Evolutionary conservation across 2,329 filamentous ascomycete genomes (phyloP), one percentile per base, ranked within the genome.

Genomic region (Xylaria polymorpha): DNA sequence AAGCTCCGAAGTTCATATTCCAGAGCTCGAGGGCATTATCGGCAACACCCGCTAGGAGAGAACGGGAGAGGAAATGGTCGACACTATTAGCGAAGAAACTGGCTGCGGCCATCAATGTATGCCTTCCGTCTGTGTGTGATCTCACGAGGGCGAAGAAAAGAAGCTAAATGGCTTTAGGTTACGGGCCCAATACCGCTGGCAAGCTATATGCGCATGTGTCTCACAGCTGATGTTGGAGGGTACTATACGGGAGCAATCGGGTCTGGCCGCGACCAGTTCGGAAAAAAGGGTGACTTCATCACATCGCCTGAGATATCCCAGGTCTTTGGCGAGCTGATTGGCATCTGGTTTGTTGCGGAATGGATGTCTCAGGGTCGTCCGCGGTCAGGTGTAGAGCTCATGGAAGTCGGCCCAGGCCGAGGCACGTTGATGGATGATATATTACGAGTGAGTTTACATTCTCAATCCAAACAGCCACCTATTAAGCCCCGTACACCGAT

Each of bases 341-440:
- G 94, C 4, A 88, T 99, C 74, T 99, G 96, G 96, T 91, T 97
- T 70, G 91, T 98, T 61, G 91, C 95, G 50, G 96, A 99, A 85
- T 99, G 96, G 95, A 92, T 98, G 80, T 91, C 92, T 48, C 96
- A 99, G 80, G 94, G 94, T 18, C 87, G 86, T 69, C 92, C 88
- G 64, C 88, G 83, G 69, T 85, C 87, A 37, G 93, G 93, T 32
- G 90, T 98, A 18, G 92, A 98, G 79, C 85, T 99, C 72, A 94
- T 99, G 77, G 96, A 99, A 81, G 90, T 98, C 74, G 96, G 96
- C 0, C 96, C 96, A 3, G 96, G 96, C 14, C 90, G 95, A 79
- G 96, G 96, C 15, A 99, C 96, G 15, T 83, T 99, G 75, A 99
- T 99, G 95, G 93, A 95, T 81, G 96, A 99, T 83, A 92, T 98